Base-by-base conservation (phyloP, 2,329 filamentous ascomycete genomes). In the Botrytis sinoallii region DNA sequence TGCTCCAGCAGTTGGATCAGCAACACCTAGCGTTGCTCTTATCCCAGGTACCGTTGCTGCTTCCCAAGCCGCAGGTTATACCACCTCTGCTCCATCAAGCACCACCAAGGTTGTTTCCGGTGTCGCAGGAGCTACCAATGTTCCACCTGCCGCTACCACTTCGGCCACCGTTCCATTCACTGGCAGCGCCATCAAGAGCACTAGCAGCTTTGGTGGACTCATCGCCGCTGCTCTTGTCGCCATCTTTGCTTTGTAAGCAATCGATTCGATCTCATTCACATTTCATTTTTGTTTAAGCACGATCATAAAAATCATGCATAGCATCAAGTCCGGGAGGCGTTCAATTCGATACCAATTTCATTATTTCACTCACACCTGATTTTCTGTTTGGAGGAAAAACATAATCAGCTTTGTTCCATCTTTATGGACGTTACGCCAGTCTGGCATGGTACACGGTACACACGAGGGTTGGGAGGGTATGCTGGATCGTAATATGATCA, bases 111-210 rank as follows among this genome's bases (percentile, higher is more conserved):
- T 74, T 73, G 73, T 66, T 25, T 61, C 40, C 29, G 66, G 67
- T 9, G 71, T 32, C 5, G 71, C 71, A 8, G 71, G 61, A 42
- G 76, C 55, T 68, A 75, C 72, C 46, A 78, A 77, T 61, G 75
- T 75, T 65, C 81, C 79, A 65, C 72, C 76, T 73, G 76, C 75
- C 66, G 70, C 76, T 73, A 77, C 76, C 64, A 72, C 78, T 22
- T 79, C 81, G 55, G 82, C 82, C 75, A 82, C 83, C 69, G 80
- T 80, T 60, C 75, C 82, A 66, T 78, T 81, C 73, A 78, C 79
- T 73, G 80, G 84, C 68, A 81, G 83, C 70, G 81, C 48, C 29
- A 67, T 77, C 72, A 70, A 75, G 67, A 71, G 67, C 72, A 74
- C 76, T 75, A 70, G 78, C 73, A 75, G 78, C 52, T 74, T 80